Evolutionary conservation across 2,329 filamentous ascomycete species (phyloP), one percentile per base, ranked within the genome.

Genomic region (Aspergillus proliferans): DNA sequence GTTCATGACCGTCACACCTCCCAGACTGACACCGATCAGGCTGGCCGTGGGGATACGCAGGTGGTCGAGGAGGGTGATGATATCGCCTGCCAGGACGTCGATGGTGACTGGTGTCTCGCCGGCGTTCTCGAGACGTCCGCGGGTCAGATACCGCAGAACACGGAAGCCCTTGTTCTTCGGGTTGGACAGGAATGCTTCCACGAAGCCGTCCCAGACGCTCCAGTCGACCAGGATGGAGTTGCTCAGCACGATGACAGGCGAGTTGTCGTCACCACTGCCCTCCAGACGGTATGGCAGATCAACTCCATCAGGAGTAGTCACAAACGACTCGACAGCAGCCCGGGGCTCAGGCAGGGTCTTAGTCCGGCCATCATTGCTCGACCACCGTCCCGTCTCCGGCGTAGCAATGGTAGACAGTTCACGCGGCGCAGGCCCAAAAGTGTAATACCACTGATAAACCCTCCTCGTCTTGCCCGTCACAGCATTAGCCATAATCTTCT

Each of bases 161-260:
- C 86, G 83, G 65, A 88, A 84, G 30, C 61, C 54, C 36, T 82
- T 80, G 21, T 84, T 80, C 34, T 79, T 61, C 0, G 70, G 65
- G 45, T 78, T 77, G 10, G 67, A 58, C 39, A 76, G 65, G 56
- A 93, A 77, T n/a, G 80, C 71, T 1, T 73, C 70, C 1, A 93
- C 71, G 51, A 94, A 81, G 1, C 76, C 75, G 58, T 93, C 86
- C 89, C 89, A 95, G 79, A 95, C 93, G 64, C 80, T 76, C 55
- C 85, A 78, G 43, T 85, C 83, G 2, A 87, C 88, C 6, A 95
- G 79, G 45, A 95, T 84, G 1, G 86, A 91, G 74, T 94, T 94
- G 69, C 78, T 79, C 57, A 91, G 85, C 18, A 88, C 83, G 9
- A 95, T 76, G 0, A 86, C 79, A 0, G 88, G 88, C 0, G 88